Conservation (phyloP, 2,329 filamentous ascomycete genomes). For the Neonectria punicea region DNA sequence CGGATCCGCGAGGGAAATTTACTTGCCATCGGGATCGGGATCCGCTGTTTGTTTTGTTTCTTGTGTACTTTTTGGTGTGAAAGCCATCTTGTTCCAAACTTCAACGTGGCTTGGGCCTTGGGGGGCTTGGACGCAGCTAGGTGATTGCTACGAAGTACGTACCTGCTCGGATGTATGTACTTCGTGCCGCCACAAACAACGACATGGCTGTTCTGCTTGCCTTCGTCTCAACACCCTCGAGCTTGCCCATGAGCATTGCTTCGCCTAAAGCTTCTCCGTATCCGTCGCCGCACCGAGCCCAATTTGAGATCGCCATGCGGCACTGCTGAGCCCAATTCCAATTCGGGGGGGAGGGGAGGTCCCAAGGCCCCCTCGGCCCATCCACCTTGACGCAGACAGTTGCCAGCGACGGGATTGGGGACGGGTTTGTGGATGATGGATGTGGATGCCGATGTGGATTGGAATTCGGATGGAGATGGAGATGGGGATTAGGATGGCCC, state of each 20-base stretch:
- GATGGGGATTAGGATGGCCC: conserved; percentile 21
- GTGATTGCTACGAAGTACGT: not conserved
- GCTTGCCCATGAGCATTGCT: conserved; percentile 3
- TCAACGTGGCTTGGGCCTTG: conserved; percentile 2
- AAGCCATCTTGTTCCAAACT: conserved; percentile 7
- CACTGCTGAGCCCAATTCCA: conserved; percentile 30
- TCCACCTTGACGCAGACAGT: conserved; percentile 18
- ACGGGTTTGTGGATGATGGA: conserved; percentile 15
- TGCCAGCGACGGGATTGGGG: conserved; percentile 25
- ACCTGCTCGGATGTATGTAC: too few species aligned
- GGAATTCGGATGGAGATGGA: not conserved
- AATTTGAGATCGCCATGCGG: conserved; percentile 37
- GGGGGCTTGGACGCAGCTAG: conserved; percentile 9
- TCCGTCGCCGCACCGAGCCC: conserved; percentile 29
- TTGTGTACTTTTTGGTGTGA: not conserved
- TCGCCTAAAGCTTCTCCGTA: conserved; percentile 39
- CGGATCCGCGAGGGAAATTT: conserved; percentile 20
- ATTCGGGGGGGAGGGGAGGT: conserved; percentile 13
- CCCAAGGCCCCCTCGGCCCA: conserved; percentile 24
- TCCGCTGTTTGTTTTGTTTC: conserved; percentile 30
- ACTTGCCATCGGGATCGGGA: conserved; percentile 11
- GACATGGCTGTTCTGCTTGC: conserved; percentile 10
- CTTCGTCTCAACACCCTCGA: conserved; percentile 15
- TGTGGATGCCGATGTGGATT: conserved; percentile 19
- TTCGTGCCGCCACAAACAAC: conserved; percentile 3